These are phyloP conservation scores for Saussurea involucrata DNA, from an alignment of 129 eudicot genomes.

Conservation along the genomic window DNA sequence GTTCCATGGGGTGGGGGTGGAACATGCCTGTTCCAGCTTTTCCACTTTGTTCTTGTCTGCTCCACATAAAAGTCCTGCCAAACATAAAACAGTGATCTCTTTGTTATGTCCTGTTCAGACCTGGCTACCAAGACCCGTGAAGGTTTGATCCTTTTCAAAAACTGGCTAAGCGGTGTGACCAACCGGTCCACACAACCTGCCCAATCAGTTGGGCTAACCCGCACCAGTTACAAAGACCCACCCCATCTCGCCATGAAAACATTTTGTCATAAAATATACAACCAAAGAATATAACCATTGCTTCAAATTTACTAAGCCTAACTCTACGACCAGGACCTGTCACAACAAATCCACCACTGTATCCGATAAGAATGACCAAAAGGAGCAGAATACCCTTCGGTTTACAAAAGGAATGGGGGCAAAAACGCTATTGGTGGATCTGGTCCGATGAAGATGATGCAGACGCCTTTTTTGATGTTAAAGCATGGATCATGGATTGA, in stretches of 20 bases:
- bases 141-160: background rate
- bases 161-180: background rate
- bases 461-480: conserved; percentile 37
- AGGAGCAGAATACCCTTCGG: background rate
- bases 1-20: no score
- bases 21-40: no score
- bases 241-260: background rate
- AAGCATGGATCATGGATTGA: conserved; percentile 46
- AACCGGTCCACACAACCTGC: background rate
- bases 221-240: background rate
- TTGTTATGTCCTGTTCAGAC: no score
- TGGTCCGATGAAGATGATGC: conserved; percentile 21
- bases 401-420: background rate
- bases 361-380: background rate
- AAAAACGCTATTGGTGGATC: background rate
- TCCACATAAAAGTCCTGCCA: no score
- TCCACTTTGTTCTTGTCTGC: no score
- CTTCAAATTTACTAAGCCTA: background rate
- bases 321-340: background rate
- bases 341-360: background rate
- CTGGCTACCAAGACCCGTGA: background rate
- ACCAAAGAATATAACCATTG: background rate
- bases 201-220: background rate
- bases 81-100: no score
- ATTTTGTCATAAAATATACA: background rate